Conservation (phyloP, 1,284 basidiomycete species). For the Austropuccinia psidii region DNA sequence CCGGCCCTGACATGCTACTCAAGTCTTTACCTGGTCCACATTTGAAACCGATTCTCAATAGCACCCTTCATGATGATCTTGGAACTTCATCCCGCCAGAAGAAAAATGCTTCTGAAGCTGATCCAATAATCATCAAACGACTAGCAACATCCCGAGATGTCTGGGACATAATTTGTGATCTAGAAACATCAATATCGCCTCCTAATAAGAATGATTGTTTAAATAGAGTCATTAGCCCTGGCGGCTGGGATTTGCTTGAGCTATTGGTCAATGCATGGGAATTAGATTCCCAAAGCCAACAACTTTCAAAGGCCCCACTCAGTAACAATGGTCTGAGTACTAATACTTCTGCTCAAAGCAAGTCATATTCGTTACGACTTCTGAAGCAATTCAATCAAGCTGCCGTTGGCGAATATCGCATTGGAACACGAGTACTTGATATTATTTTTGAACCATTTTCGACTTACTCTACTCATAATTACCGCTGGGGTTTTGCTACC, state of each 20-base stretch:
- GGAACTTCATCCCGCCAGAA: not conserved
- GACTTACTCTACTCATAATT: not conserved
- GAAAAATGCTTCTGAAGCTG: not conserved
- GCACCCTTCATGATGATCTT: not conserved
- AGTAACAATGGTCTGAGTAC: not conserved
- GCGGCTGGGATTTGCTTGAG: conserved; percentile 23
- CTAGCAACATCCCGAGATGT: not conserved
- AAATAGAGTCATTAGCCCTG: not conserved
- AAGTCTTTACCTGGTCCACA: conserved; percentile 9
- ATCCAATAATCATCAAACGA: not conserved
- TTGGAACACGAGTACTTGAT: conserved; percentile 6
- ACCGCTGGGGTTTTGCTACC: conserved; percentile 5
- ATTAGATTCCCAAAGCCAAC: conserved; percentile 12
- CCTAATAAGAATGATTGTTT: not conserved
- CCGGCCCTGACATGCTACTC: conserved; percentile 2
- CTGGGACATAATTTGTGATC: conserved; percentile 1
- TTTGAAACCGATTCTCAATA: not conserved
- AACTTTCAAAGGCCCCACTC: not conserved
- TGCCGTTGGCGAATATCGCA: not conserved
- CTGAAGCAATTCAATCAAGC: conserved; percentile 9
- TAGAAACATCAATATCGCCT: not conserved
- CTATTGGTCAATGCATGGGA: conserved; percentile 21
- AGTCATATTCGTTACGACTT: conserved; percentile 11
- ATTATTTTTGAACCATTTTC: conserved; percentile 26
- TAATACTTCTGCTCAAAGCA: not conserved